Evolutionary conservation across 164 flowering plant genomes (phyloP), one percentile per base, ranked within the genome.

Genomic region (Stephania yunnanensis): DNA sequence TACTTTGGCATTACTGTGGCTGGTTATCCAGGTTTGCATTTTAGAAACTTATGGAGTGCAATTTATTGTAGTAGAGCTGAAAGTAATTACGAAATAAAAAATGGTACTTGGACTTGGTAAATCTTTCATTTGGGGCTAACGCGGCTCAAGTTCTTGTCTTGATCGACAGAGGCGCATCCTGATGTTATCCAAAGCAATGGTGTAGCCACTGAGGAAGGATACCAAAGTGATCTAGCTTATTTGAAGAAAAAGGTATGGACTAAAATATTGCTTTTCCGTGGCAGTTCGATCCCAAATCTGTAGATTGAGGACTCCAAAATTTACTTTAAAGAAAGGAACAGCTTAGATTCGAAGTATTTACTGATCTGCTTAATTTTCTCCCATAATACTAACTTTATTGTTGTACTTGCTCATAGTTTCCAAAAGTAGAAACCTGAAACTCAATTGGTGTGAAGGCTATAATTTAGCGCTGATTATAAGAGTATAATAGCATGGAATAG

Each of bases 1-100:
- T 94, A 89, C 86, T 96, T 96, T 79, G 98, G 99, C 75, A 90
- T 96, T 0, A 91, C 98, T 31, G 98, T 96, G 76, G 99, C 99
- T 72, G 98, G 99, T 22, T 76, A 96, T 84, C 99, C 99, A 82
- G 98, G 98, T 92, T 50, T 20, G 75, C 65, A 58, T 70, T 20
- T 20, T 17, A 46, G 7, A 58, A 58, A 58, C 20, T 58, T 17
- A 6, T 58, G 19, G 13, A 5, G 17, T 58, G 6, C 5, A 63
- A 29, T 45, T 55, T 68, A 22, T 3, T 20, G n/a, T 12, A 36
- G 42, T 36, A 36, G 42, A 36, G 42, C 42, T 48, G 20, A 30
- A 36, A 36, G 42, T 7, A 20, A 25, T 25, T 12, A 13, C 20
- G 9, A 48, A 4, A 67, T 19, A 44, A 10, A 42, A 42, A 42